These are phyloP conservation scores for Adansonia grandidieri DNA, from an alignment of 441 rosid genomes.

Conservation along the genomic window DNA sequence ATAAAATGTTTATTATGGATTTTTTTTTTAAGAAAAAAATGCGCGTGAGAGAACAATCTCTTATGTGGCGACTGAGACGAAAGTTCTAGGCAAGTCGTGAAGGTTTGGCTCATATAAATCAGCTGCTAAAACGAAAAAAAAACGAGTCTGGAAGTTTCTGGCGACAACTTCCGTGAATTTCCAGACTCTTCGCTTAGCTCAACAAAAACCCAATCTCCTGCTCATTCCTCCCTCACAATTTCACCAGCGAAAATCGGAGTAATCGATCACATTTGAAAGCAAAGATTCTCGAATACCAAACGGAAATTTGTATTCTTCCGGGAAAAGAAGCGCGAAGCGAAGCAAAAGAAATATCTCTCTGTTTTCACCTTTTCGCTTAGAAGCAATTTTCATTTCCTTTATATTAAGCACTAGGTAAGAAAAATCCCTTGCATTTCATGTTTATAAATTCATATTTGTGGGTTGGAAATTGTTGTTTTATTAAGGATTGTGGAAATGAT, in stretches of 20 bases:
- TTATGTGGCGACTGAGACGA: neutral
- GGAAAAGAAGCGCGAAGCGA: no score
- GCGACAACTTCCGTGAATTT: constrained; percentile 23
- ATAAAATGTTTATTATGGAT: no score
- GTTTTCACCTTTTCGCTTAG: no score
- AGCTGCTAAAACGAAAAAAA: no score
- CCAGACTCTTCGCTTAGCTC: constrained; percentile 34
- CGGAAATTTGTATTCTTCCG: neutral
- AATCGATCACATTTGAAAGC: neutral
- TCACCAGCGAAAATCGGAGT: neutral
- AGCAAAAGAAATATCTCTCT: no score
- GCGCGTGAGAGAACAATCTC: neutral
- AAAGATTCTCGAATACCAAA: neutral
- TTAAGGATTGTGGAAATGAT: no score
- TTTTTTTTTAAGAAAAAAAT: neutral
- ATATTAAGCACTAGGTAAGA: neutral
- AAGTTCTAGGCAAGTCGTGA: neutral
- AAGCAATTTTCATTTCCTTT: no score
- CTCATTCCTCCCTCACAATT: neutral
- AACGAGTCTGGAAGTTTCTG: constrained; percentile 40
- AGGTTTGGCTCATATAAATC: neutral
- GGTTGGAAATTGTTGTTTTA: no score
- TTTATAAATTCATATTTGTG: neutral
- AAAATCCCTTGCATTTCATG: neutral
- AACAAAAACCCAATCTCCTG: constrained; percentile 7